phyloP scores from a whole-genome alignment of 2,329 filamentous ascomycete genomes.

The Pochonia chlamydosporia region DNA sequence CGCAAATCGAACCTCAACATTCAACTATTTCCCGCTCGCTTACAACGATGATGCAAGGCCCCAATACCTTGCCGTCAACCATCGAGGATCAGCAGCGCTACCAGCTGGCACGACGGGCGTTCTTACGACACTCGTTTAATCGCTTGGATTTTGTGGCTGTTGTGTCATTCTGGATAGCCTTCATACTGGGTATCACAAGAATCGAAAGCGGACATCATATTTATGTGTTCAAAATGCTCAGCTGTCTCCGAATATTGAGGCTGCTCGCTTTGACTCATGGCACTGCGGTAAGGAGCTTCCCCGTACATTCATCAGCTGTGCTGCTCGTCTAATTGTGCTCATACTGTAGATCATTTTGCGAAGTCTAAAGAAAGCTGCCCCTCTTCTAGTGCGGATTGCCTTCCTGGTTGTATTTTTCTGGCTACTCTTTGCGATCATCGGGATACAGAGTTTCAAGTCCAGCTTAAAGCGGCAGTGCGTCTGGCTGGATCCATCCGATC shows the following conservation, averaged over 20 bases:
- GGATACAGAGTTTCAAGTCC: constrained; percentile 91
- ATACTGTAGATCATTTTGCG: constrained; percentile 71
- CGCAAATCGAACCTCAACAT: constrained; percentile 42
- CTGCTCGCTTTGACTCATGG: constrained; percentile 89
- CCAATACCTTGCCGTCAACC: constrained; percentile 51
- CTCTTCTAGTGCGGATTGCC: constrained; percentile 83
- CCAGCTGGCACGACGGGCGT: constrained; percentile 84
- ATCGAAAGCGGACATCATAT: constrained; percentile 66
- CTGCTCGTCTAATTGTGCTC: neutral
- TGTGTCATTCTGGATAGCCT: constrained; percentile 90
- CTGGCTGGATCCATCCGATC: constrained; percentile 63
- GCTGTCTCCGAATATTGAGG: constrained; percentile 85
- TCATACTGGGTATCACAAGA: constrained; percentile 64
- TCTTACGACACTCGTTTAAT: constrained; percentile 92
- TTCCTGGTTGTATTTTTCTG: constrained; percentile 97
- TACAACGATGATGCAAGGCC: constrained; percentile 68
- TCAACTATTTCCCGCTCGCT: constrained; percentile 71
- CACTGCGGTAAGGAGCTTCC: constrained; percentile 61
- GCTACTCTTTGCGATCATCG: constrained; percentile 94
- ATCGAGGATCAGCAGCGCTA: constrained; percentile 73
- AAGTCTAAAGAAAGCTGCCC: constrained; percentile 92
- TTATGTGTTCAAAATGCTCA: constrained; percentile 94
- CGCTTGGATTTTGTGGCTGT: constrained; percentile 91
- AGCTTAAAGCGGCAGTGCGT: constrained; percentile 73
- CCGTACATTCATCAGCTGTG: neutral